A percentile compares a stretch with the other conserved stretches of the same genome.
These are phyloP conservation scores for Claviceps sp. DNA, from an alignment of 2,329 filamentous ascomycete genomes.

Conservation along the genomic window DNA sequence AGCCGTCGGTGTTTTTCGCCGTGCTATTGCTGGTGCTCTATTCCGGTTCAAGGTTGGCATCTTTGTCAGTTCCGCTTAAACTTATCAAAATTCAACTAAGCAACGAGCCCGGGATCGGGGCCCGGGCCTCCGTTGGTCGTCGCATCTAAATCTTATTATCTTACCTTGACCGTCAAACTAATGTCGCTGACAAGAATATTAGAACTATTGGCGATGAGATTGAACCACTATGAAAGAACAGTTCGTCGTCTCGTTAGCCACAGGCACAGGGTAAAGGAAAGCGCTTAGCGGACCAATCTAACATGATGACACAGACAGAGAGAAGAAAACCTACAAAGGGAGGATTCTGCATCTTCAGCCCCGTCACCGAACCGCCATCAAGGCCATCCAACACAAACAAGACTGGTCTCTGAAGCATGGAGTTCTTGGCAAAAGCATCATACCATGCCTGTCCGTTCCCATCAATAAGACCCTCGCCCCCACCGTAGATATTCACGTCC, in stretches of 20 bases:
- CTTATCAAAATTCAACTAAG: no score
- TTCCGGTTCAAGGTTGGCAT: no score
- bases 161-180: constrained; percentile 35
- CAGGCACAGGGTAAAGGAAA: neutral
- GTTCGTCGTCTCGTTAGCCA: neutral
- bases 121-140: no score
- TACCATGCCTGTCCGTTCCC: constrained; percentile 55
- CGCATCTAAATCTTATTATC: no score
- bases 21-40: no score
- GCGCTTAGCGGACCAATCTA: no score
- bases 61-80: no score
- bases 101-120: no score
- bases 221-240: constrained; percentile 22
- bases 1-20: constrained; percentile 52
- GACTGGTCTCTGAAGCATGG: constrained; percentile 41
- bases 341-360: constrained; percentile 47
- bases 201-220: constrained; percentile 51
- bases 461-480: constrained; percentile 29
- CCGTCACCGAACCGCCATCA: constrained; percentile 42
- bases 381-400: constrained; percentile 44
- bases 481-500: constrained; percentile 51
- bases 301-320: no score
- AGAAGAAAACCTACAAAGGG: constrained; percentile 13
- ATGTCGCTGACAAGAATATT: constrained; percentile 52
- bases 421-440: constrained; percentile 27